phyloP scores from a whole-genome alignment of 257 asterid genomes.

The Henckelia pumila region DNA sequence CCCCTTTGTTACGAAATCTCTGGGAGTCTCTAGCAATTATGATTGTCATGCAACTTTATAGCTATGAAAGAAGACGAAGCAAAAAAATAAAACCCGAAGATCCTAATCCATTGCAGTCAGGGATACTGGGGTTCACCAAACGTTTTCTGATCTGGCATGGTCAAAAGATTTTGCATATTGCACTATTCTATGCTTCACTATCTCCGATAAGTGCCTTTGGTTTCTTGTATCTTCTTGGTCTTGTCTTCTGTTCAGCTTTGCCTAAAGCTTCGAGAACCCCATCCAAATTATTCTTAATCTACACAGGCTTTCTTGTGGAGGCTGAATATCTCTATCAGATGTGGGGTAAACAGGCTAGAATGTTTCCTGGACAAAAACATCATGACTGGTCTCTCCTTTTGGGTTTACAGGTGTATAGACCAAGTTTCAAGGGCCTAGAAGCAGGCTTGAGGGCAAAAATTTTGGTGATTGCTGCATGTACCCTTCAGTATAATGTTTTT shows the following conservation, averaged over 20 bases:
- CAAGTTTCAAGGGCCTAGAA: conserved; percentile 76
- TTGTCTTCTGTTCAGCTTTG: conserved; percentile 59
- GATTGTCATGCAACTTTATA: conserved; percentile 96
- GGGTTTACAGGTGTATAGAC: conserved; percentile 72
- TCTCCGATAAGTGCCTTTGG: conserved; percentile 92
- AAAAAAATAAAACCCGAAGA: conserved; percentile 54
- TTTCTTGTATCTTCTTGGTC: conserved; percentile 78
- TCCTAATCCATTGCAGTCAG: conserved; percentile 55
- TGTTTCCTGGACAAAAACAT: conserved; percentile 95
- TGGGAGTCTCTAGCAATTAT: conserved; percentile 90
- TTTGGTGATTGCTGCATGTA: conserved; percentile 85
- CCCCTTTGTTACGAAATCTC: conserved; percentile 66
- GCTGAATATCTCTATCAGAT: conserved; percentile 90
- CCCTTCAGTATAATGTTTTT: conserved; percentile 86
- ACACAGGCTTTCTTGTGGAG: conserved; percentile 73
- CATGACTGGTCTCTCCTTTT: conserved; percentile 59
- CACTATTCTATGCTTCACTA: conserved; percentile 80
- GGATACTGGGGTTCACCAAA: conserved; percentile 70
- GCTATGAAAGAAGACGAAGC: conserved; percentile 98
- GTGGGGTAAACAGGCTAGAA: conserved; percentile 79
- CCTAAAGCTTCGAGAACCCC: conserved; percentile 87
- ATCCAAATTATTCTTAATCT: conserved; percentile 71
- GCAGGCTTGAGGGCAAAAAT: conserved; percentile 92
- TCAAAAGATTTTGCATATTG: conserved; percentile 70
- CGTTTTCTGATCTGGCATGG: conserved; percentile 94